Evolutionary conservation across 331 rosid genomes (phyloP).

Genomic region (Stylosanthes scabra): DNA sequence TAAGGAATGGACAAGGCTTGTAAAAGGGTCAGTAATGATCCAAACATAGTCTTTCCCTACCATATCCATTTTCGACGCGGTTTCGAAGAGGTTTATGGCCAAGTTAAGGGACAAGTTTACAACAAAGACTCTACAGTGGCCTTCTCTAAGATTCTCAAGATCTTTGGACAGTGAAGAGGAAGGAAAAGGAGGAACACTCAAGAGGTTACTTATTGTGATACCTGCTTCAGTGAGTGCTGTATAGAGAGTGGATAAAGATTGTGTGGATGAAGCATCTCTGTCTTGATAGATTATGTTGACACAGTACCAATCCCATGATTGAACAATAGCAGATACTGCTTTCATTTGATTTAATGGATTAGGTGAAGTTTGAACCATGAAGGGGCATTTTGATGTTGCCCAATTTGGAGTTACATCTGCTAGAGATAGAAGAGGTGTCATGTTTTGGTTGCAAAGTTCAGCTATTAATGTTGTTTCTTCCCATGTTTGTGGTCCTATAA

Average conservation of each 20-base stretch:
- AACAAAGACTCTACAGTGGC: constrained; percentile 49
- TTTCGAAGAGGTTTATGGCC: constrained; percentile 44
- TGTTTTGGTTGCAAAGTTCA: constrained; percentile 42
- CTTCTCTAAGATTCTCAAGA: constrained; percentile 48
- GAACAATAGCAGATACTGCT: constrained; percentile 55
- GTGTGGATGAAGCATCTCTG: constrained; percentile 34
- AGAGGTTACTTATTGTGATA: constrained; percentile 39
- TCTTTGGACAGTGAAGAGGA: constrained; percentile 44
- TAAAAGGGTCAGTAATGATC: constrained; percentile 59
- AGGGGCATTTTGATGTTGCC: constrained; percentile 52
- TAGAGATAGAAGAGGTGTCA: constrained; percentile 45
- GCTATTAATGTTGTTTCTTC: constrained; percentile 52
- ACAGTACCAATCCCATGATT: constrained; percentile 49
- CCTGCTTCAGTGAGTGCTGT: constrained; percentile 42
- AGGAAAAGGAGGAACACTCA: constrained; percentile 47
- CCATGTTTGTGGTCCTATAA: constrained; percentile 58
- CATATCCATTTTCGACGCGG: constrained; percentile 53
- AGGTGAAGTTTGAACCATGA: constrained; percentile 50
- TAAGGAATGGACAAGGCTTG: constrained; percentile 59
- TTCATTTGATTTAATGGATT: constrained; percentile 44
- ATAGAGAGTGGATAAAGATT: constrained; percentile 41
- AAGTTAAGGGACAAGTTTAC: constrained; percentile 47
- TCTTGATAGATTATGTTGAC: constrained; percentile 56
- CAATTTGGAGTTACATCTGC: constrained; percentile 53
- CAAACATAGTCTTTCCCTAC: constrained; percentile 56